Evolutionary conservation across 2,329 filamentous ascomycete species (phyloP), one percentile per base, ranked within the genome.

Genomic region (Talaromyces albobiverticillius): DNA sequence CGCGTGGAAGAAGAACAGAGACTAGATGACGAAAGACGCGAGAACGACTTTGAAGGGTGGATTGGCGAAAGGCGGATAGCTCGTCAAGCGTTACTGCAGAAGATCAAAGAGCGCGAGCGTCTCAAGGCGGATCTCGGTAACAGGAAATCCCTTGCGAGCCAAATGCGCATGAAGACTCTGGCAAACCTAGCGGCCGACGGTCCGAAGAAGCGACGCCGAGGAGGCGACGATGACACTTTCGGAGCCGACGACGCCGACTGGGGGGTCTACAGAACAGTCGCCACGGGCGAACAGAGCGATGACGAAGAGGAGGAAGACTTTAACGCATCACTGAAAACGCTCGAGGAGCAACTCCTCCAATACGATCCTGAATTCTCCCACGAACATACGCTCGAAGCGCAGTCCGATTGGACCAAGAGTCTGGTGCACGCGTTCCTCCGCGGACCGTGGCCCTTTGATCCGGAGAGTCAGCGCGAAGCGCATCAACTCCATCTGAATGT

Each of bases 161-260:
- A 97, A 71, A 95, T 95, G 74, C 89, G 94, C 59, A 99, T 99
- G 94, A 97, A 97, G 76, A 93, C 87, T 48, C 91, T 99, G 55
- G 94, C 94, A 56, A 96, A 96, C 66, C 85, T 99, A 1, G 94
- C 94, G 3, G 92, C 93, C 0, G 94, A 99, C 70, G 86, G 84
- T 5, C 91, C 93, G 6, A 79, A 79, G 60, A 91, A 92, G 70
- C 95, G 96, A 72, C 84, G 93, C 13, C 85, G 92, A 16, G 91
- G 90, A 7, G 89, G 87, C 3, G 93, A 97, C 67, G 94, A 99
- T 64, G 94, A 99, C 68, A 91, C 90, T 57, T 99, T 99, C 67
- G 94, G 94, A 54, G 92, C 92, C 47, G 93, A 99, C 70, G 94
- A 99, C 66, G 92, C 95, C 54, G 94, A 99, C 71, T 99, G 94